phyloP scores from a whole-genome alignment of 345 rosid genomes.

The Anacardium occidentale region DNA sequence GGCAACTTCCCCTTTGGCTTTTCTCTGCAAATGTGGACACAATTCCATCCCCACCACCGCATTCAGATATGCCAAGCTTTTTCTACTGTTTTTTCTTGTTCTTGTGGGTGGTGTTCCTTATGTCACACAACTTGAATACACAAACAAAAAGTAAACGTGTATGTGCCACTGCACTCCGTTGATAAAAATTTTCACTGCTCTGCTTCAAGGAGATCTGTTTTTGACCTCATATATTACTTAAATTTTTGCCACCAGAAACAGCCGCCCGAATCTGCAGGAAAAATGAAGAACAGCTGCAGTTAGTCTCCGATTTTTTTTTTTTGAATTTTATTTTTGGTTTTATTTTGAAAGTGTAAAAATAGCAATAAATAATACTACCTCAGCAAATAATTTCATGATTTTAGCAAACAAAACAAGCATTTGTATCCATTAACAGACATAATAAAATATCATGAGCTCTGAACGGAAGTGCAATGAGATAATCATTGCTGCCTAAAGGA shows the following conservation, averaged over 20 bases:
- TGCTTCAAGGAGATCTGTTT: not conserved
- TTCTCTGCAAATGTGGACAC: not conserved
- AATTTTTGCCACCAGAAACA: not conserved
- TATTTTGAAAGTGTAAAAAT: not conserved
- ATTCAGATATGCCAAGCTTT: constrained; percentile 10
- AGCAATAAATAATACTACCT: too few species aligned
- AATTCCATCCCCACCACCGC: not conserved
- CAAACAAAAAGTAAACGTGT: not conserved
- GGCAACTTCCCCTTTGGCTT: constrained; percentile 8
- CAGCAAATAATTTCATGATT: not conserved
- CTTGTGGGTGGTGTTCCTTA: not conserved
- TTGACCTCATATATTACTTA: not conserved
- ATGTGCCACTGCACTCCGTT: constrained; percentile 8
- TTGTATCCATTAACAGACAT: too few species aligned
- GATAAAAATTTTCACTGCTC: not conserved
- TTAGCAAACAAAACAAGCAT: not conserved
- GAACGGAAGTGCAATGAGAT: too few species aligned
- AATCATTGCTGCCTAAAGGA: not conserved
- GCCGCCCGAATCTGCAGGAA: not conserved
- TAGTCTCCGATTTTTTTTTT: not conserved
- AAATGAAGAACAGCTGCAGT: not conserved
- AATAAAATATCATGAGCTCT: too few species aligned
- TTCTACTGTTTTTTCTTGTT: constrained; percentile 8
- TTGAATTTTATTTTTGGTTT: too few species aligned
- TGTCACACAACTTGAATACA: constrained; percentile 5